phyloP scores from a whole-genome alignment of 352 stramenopile species.

The Pythium brachiatum region DNA sequence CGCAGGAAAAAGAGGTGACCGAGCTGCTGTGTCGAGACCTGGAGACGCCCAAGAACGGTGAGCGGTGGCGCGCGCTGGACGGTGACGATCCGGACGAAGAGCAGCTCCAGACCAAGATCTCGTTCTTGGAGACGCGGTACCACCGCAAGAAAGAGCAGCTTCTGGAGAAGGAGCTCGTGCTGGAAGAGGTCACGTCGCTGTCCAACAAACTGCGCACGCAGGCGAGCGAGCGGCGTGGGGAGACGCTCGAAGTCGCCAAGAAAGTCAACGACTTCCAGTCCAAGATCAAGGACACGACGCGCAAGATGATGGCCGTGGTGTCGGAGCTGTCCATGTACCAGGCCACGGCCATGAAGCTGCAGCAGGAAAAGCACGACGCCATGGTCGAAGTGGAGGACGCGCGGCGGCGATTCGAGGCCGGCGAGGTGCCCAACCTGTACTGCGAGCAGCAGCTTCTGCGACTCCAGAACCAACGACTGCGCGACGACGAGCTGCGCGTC shows the following conservation, averaged over 20 bases:
- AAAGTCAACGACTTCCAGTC: slow-evolving; percentile 90
- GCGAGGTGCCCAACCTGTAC: slow-evolving; percentile 70
- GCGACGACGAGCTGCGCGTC: slow-evolving; percentile 43
- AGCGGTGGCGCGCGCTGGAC: slow-evolving; percentile 85
- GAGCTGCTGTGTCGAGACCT: slow-evolving; percentile 89
- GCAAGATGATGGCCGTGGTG: slow-evolving; percentile 94
- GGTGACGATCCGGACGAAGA: slow-evolving; percentile 90
- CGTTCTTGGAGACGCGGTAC: slow-evolving; percentile 84
- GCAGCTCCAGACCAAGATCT: slow-evolving; percentile 80
- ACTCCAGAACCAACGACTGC: slow-evolving; percentile 50
- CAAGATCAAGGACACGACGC: slow-evolving; percentile 89
- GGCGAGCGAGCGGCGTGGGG: slow-evolving; percentile 66
- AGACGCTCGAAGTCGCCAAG: slow-evolving; percentile 83
- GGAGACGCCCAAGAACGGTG: slow-evolving; percentile 87
- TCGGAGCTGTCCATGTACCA: slow-evolving; percentile 96
- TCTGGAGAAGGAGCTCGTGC: slow-evolving; percentile 93
- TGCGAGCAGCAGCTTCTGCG: slow-evolving; percentile 78
- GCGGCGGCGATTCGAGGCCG: slow-evolving; percentile 49
- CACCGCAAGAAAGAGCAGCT: slow-evolving; percentile 91
- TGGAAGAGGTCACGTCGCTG: slow-evolving; percentile 91
- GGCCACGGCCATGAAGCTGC: slow-evolving; percentile 91
- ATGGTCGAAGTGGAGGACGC: slow-evolving; percentile 70
- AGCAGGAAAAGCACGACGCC: slow-evolving; percentile 88
- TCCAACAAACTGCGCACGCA: slow-evolving; percentile 84
- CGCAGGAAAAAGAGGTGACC: slow-evolving; percentile 83